Evolutionary conservation across 1,284 basidiomycete genomes (phyloP), one percentile per base, ranked within the genome.

Genomic region (Austropuccinia psidii): DNA sequence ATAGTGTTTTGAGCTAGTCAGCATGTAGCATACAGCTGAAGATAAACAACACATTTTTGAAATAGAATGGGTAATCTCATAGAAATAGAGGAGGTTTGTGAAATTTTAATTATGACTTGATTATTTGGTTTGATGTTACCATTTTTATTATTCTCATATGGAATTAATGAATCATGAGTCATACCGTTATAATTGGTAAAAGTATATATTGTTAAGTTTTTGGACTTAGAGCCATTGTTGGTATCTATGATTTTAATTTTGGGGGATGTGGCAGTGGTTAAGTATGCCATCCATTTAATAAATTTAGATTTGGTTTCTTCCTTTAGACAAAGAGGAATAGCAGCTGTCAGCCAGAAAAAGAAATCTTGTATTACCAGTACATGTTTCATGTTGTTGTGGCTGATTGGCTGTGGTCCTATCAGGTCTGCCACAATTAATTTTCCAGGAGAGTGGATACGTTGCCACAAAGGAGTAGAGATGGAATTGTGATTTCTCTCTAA

Each of bases 121-220:
- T 65, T 65, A 4, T 39, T 49, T 19, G 43, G 4, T 37, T 65
- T 47, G 3, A 65, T 47, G 24, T 31, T 52, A 5, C 62, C 47
- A 33, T 66, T 66, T 41, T 66, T 45, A 27, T 66, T 43, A 15
- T 66, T 29, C 19, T 66, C 24, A 29, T 66, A 66, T 2, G 29
- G 45, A 9, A 66, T 21, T 6, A 31, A 33, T 31, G 50, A 19
- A 33, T 66, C 27, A 31, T 50, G 47, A 4, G 9, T 27, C 7
- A 66, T 66, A 6, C 35, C 13, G 6, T n/a, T n/a, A n/a, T n/a
- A n/a, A n/a, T n/a, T n/a, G n/a, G n/a, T n/a, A n/a, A n/a, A n/a
- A n/a, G n/a, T n/a, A n/a, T n/a, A 52, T 52, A 13, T 50, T 15
- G 5, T 37, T 24, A 4, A 65, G 33, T 17, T 43, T 3, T 24